phyloP scores from a whole-genome alignment of 2,329 filamentous ascomycete genomes.

The Beauveria sp. region DNA sequence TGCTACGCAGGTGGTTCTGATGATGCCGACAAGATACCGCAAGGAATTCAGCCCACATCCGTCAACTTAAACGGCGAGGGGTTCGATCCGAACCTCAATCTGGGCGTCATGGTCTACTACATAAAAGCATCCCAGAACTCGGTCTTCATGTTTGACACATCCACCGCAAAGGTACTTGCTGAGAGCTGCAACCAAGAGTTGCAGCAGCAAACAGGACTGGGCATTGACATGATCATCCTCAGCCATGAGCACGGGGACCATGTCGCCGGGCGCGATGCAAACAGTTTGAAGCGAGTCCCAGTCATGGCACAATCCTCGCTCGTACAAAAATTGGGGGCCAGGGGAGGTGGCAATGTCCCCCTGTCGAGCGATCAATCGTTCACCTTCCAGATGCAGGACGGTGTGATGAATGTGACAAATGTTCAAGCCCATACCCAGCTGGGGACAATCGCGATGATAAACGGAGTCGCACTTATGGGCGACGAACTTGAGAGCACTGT shows the following conservation, averaged over 20 bases:
- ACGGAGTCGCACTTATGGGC: conserved; percentile 1
- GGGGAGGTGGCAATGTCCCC: background rate
- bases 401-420: background rate
- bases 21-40: conserved; percentile 1
- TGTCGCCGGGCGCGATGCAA: background rate
- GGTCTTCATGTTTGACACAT: conserved; percentile 4
- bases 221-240: background rate
- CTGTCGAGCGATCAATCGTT: background rate
- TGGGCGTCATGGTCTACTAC: conserved; percentile 6
- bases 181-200: conserved; percentile 2
- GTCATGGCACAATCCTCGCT: background rate
- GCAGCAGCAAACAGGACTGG: background rate
- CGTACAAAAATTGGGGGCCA: background rate
- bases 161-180: background rate
- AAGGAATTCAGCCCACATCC: background rate
- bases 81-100: background rate
- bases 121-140: background rate
- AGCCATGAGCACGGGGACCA: conserved; percentile 6
- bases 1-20: conserved; percentile 1
- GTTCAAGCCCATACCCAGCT: background rate
- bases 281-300: background rate
- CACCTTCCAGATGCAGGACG: background rate
- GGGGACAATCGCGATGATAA: background rate
- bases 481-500: conserved; percentile 1
- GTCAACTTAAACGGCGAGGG: background rate